Evolutionary conservation across 1,284 basidiomycete genomes (phyloP).

Genomic region (Xanthoconium separans): DNA sequence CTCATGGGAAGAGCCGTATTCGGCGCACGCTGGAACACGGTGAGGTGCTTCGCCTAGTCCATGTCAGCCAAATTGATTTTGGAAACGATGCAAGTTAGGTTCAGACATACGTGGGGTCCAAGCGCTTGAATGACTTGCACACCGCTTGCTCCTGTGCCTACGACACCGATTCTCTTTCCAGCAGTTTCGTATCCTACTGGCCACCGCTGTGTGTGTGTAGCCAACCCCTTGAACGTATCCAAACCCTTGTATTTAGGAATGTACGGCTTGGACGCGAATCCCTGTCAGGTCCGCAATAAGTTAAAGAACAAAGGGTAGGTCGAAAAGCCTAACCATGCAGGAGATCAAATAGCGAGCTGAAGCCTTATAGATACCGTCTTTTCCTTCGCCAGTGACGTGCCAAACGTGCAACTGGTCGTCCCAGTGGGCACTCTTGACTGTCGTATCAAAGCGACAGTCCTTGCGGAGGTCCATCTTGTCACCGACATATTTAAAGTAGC

Average conservation of each 20-base stretch:
- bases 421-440: slow-evolving; percentile 14
- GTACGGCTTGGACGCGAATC: neutral
- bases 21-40: slow-evolving; percentile 16
- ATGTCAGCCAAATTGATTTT: neutral
- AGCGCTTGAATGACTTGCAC: neutral
- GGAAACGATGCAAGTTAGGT: too few relatives aligned
- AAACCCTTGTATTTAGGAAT: neutral
- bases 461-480: slow-evolving; percentile 12
- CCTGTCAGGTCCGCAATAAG: neutral
- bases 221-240: neutral
- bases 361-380: slow-evolving; percentile 6
- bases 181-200: neutral
- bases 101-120: neutral
- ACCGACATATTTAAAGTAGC: slow-evolving; percentile 12
- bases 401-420: slow-evolving; percentile 12
- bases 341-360: slow-evolving; percentile 7
- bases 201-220: neutral
- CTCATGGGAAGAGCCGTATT: slow-evolving; percentile 13
- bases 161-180: neutral
- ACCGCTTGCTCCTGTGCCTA: neutral
- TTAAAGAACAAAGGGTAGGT: neutral
- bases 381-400: slow-evolving; percentile 10
- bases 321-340: neutral
- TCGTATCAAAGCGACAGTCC: slow-evolving; percentile 14
- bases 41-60: slow-evolving; percentile 10